Evolutionary conservation across 352 stramenopile genomes (phyloP).

Genomic region (Plasmopara muralis): DNA sequence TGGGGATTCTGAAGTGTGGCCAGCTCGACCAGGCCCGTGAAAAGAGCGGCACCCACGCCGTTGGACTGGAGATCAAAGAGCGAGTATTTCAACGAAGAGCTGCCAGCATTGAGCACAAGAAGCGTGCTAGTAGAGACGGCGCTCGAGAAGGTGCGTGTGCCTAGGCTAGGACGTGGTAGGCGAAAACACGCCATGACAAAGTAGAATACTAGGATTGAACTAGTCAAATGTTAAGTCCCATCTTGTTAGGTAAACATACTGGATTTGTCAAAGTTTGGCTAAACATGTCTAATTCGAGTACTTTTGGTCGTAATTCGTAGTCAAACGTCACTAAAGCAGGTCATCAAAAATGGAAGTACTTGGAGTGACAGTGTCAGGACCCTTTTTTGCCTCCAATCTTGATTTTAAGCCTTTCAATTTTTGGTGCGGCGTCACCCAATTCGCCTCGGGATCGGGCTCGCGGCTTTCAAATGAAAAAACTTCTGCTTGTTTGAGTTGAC

Average conservation of each 20-base stretch:
- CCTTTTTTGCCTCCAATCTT: too few relatives aligned
- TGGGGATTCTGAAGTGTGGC: conserved; percentile 52
- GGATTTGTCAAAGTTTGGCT: too few relatives aligned
- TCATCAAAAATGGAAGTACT: conserved; percentile 20
- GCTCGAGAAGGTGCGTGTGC: conserved; percentile 23
- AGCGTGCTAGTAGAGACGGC: conserved; percentile 28
- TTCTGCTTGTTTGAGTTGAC: conserved; percentile 30
- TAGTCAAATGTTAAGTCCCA: too few relatives aligned
- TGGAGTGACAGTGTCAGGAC: background rate
- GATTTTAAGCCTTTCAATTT: background rate
- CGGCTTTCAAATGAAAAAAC: conserved; percentile 9
- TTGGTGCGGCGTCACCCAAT: conserved; percentile 12
- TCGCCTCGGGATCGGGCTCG: conserved; percentile 21
- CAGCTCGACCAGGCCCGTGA: conserved; percentile 73
- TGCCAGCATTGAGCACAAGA: conserved; percentile 74
- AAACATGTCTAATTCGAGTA: too few relatives aligned
- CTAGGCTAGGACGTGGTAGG: background rate
- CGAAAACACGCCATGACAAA: background rate
- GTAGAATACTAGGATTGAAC: background rate
- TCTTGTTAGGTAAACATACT: too few relatives aligned
- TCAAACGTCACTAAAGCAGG: conserved; percentile 13
- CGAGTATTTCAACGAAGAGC: conserved; percentile 84
- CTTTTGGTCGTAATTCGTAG: too few relatives aligned
- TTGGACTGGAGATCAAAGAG: conserved; percentile 45
- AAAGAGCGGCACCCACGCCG: conserved; percentile 47